Conservation (phyloP, 2,329 filamentous ascomycete species). For the Chaetothyriales sp. region DNA sequence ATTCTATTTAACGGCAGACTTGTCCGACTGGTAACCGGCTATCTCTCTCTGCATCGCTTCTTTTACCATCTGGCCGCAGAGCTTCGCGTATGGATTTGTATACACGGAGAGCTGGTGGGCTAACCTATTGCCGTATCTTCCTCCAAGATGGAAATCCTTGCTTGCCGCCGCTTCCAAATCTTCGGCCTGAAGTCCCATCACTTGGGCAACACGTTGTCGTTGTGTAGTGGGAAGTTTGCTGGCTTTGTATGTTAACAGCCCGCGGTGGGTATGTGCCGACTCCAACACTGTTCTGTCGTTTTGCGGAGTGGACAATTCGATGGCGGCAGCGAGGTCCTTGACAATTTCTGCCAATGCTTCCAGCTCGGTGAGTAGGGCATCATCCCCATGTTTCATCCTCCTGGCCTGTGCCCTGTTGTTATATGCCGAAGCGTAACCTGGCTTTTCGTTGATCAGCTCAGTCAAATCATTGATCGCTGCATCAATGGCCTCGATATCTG, state of each 20-base stretch:
- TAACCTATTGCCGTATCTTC: slow-evolving; percentile 40
- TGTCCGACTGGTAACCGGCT: slow-evolving; percentile 16
- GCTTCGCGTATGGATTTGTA: slow-evolving; percentile 48
- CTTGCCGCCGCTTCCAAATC: slow-evolving; percentile 41
- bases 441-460: slow-evolving; percentile 27
- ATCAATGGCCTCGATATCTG: slow-evolving; percentile 18
- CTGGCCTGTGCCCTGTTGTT: slow-evolving; percentile 40
- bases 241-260: slow-evolving; percentile 26
- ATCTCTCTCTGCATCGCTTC: slow-evolving; percentile 44
- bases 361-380: slow-evolving; percentile 10
- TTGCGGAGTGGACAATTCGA: slow-evolving; percentile 29
- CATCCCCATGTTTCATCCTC: slow-evolving; percentile 23
- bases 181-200: slow-evolving; percentile 20
- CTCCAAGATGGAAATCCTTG: slow-evolving; percentile 39
- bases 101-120: slow-evolving; percentile 43
- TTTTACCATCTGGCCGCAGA: slow-evolving; percentile 47
- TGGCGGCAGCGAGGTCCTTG: slow-evolving; percentile 28
- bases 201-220: slow-evolving; percentile 18
- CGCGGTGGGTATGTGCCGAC: slow-evolving; percentile 41
- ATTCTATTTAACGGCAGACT: neutral
- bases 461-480: slow-evolving; percentile 26
- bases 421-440: slow-evolving; percentile 39
- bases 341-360: slow-evolving; percentile 17
- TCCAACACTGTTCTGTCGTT: slow-evolving; percentile 36
- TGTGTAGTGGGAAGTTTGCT: slow-evolving; percentile 16